Base-by-base conservation (phyloP, 2,329 filamentous ascomycete species). In the Davidsoniella virescens region DNA sequence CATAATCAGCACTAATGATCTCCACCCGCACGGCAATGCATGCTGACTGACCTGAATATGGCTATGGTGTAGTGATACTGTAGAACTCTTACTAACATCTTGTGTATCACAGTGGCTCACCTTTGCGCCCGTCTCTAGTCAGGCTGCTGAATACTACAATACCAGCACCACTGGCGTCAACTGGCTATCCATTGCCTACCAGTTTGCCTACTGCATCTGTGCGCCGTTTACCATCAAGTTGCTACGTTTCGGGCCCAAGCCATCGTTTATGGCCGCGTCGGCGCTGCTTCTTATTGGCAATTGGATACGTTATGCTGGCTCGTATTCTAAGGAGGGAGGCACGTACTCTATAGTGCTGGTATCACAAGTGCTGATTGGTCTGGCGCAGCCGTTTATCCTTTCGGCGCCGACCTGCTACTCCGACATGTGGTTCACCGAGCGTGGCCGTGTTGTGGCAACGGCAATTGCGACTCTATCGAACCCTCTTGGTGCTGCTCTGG, bases 361-460 rank as follows among this genome's bases (percentile, higher is more conserved):
- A 57, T 90, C 90, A 4, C 90, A 96, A 67, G 82, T 96, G 61
- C 63, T 98, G 54, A 87, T 84, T 48, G 92, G 90, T 1, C 72
- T 95, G 38, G 80, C 87, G 1, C 92, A 98, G 62, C 88, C 92
- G 0, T 96, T 96, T 63, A 86, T 94, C 10, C 76, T 96, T 8
- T 80, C 83, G 5, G 87, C 90, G 0, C 90, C 92, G 0, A 90
- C 92, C 0, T 73, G 86, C 54, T 98, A 94, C 65, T 92, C 85
- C 50, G 88, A 95, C 62, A 69, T 94, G 53, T 96, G 92, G 92
- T 96, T 96, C 66, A 88, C 86, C 1, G 47, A 60, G 25, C 52
- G 50, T 36, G 90, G 88, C 6, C 78, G 92, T 50, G 84, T 94
- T 10, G 82, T 83, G 49, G 90, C 90, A 16, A 96, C 90, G 1